phyloP scores from a whole-genome alignment of 306 rosid genomes.

The Cucumis sativus region Cucumber_9930_V3 NC_026660.2:19803001-19803500 shows the following conservation, averaged over 20 bases:
- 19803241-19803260: background rate
- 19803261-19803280: background rate
- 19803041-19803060: background rate
- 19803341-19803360: background rate
- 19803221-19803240: background rate
- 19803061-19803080: background rate
- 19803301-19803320: background rate
- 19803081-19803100: background rate
- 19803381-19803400: too few relatives aligned
- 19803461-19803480: background rate
- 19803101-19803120: background rate
- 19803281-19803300: background rate
- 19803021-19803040: background rate
- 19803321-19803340: background rate
- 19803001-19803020: background rate
- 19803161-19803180: background rate
- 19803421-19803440: background rate
- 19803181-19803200: background rate
- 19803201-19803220: background rate
- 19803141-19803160: background rate
- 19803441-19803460: background rate
- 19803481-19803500: background rate
- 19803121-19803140: background rate
- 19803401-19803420: too few relatives aligned
- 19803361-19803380: background rate